Percentiles rank a stretch among this genome's conserved stretches.
Conservation (phyloP, 306 rosid species). For the Acacia acuminata region DNA sequence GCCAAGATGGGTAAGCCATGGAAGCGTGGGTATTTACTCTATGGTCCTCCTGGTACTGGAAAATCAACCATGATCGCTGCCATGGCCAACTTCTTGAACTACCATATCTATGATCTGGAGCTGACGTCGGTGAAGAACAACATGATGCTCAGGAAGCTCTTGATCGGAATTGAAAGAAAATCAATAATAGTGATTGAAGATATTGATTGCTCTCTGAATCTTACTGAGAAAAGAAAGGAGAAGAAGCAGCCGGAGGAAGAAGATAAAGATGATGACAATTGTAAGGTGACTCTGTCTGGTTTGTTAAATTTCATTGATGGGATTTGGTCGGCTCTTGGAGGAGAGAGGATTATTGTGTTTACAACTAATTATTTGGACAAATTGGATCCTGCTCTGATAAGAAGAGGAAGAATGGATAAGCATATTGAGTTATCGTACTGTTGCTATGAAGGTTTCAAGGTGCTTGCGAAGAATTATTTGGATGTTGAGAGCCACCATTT, state of each 20-base stretch:
- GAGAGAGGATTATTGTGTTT: too few relatives aligned
- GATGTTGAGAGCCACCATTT: not conserved
- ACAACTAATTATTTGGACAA: too few relatives aligned
- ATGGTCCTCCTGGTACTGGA: slow-evolving; percentile 68
- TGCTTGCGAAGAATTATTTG: not conserved
- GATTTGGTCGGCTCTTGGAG: slow-evolving; percentile 52
- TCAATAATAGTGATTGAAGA: too few relatives aligned
- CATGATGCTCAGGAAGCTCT: too few relatives aligned
- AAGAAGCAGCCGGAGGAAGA: slow-evolving; percentile 16
- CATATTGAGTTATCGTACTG: too few relatives aligned
- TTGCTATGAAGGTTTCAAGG: not conserved
- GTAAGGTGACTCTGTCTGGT: not conserved
- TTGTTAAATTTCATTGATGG: slow-evolving; percentile 34
- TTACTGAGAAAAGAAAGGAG: slow-evolving; percentile 49
- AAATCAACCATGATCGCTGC: slow-evolving; percentile 61
- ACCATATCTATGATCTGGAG: slow-evolving; percentile 61
- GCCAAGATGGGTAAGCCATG: not conserved
- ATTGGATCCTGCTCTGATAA: too few relatives aligned
- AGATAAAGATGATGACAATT: not conserved
- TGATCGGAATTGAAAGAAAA: too few relatives aligned
- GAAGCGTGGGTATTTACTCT: slow-evolving; percentile 12
- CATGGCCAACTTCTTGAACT: slow-evolving; percentile 59
- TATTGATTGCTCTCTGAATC: slow-evolving; percentile 31
- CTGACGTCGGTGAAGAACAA: slow-evolving; percentile 24
- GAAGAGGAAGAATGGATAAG: too few relatives aligned